phyloP scores from a whole-genome alignment of 1,284 basidiomycete genomes.

The Schizophyllum amplum region DNA sequence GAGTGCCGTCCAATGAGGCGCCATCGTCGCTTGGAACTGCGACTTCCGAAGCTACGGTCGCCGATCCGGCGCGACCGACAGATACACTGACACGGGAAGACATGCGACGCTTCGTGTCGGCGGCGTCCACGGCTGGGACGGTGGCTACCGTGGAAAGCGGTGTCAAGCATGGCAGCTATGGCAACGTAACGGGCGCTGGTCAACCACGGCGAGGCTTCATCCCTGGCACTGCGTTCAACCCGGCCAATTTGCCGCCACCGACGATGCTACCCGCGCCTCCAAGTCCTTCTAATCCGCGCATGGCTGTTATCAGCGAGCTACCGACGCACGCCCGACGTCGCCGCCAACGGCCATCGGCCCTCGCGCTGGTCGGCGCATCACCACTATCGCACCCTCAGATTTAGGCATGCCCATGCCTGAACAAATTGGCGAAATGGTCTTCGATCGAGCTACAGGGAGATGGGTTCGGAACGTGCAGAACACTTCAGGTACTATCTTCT shows the following conservation, averaged over 20 bases:
- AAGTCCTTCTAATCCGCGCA: not conserved
- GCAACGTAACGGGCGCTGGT: not conserved
- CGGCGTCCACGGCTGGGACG: not conserved
- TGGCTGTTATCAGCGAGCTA: constrained; percentile 42
- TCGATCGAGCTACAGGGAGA: constrained; percentile 69
- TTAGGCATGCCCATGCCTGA: constrained; percentile 61
- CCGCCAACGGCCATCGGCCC: not conserved
- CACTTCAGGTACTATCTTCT: not conserved
- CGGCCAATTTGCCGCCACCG: not conserved
- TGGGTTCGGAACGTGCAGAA: constrained; percentile 56
- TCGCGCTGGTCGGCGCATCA: not conserved
- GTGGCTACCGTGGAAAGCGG: not conserved
- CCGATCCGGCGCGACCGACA: not conserved
- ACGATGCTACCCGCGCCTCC: not conserved
- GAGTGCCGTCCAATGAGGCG: not conserved
- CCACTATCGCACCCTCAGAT: constrained; percentile 72
- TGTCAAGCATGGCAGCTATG: not conserved
- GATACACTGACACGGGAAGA: not conserved
- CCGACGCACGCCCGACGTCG: not conserved
- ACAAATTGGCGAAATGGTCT: constrained; percentile 80
- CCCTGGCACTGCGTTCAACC: not conserved
- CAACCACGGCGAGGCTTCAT: not conserved
- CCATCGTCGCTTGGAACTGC: not conserved
- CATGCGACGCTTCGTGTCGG: not conserved
- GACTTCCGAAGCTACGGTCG: not conserved